Evolutionary conservation across 352 stramenopile genomes (phyloP).

Genomic region (Pilasporangium apinafurcum): DNA sequence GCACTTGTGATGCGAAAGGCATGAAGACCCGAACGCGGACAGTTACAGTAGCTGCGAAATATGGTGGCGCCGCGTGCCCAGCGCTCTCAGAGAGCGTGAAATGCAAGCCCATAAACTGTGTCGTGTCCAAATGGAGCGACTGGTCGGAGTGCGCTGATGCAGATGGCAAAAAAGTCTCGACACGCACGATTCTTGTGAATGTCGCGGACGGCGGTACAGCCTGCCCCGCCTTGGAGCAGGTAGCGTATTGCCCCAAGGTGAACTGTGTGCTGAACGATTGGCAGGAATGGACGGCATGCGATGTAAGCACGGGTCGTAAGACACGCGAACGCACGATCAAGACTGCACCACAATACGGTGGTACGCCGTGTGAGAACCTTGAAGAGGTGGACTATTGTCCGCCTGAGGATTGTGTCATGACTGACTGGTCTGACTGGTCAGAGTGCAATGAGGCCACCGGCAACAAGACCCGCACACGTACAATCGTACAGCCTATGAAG

Average conservation of each 20-base stretch:
- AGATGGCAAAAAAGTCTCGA: conserved; percentile 29
- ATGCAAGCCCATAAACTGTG: conserved; percentile 49
- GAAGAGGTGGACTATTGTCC: conserved; percentile 30
- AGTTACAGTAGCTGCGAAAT: conserved; percentile 14
- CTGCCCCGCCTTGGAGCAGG: conserved; percentile 39
- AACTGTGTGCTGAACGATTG: conserved; percentile 40
- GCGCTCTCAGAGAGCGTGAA: conserved; percentile 35
- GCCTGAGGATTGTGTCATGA: conserved; percentile 20
- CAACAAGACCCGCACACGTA: conserved; percentile 32
- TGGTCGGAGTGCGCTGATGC: conserved; percentile 23
- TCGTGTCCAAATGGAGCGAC: conserved; percentile 39
- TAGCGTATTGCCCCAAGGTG: conserved; percentile 25
- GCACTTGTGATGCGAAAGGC: conserved; percentile 19
- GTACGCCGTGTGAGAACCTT: conserved; percentile 3
- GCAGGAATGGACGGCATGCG: conserved; percentile 15
- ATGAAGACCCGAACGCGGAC: conserved; percentile 34
- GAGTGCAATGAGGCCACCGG: conserved; percentile 31
- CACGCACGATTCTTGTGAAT: conserved; percentile 21
- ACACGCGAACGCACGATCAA: conserved; percentile 11
- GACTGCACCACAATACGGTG: neutral
- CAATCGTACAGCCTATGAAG: conserved; percentile 6
- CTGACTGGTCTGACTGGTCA: conserved; percentile 27
- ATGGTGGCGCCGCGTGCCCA: conserved; percentile 30
- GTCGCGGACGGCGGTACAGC: conserved; percentile 23
- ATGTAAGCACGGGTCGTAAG: conserved; percentile 13